Percentiles rank a stretch among this genome's conserved stretches.
These are phyloP conservation scores for Cladosporium sp. DNA, from an alignment of 2,329 filamentous ascomycete genomes.

Conservation along the genomic window DNA sequence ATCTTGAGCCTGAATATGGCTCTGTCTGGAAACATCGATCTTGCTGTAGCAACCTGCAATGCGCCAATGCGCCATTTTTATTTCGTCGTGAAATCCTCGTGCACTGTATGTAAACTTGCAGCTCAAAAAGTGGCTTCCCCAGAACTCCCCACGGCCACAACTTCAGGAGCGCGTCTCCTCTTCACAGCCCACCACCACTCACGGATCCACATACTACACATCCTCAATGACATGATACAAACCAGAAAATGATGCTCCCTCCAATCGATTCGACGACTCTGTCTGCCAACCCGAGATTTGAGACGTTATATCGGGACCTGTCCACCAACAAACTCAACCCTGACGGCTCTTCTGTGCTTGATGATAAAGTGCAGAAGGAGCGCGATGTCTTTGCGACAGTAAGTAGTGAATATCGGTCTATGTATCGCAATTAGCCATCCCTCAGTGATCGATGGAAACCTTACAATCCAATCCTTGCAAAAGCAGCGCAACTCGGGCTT, in stretches of 20 bases:
- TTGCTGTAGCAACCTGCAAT: neutral
- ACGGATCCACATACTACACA: neutral
- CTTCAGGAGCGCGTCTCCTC: neutral
- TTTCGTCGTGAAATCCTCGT: neutral
- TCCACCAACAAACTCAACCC: conserved; percentile 44
- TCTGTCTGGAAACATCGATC: neutral
- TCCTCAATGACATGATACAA: neutral
- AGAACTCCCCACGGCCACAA: neutral
- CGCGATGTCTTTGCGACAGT: conserved; percentile 43
- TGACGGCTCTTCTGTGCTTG: conserved; percentile 46
- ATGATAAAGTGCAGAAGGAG: conserved; percentile 43
- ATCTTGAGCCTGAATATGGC: neutral
- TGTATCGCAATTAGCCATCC: neutral
- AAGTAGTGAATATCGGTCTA: neutral
- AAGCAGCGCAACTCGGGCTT: neutral
- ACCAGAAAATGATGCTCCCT: conserved; percentile 39
- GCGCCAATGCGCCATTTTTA: neutral
- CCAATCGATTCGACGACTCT: conserved; percentile 41
- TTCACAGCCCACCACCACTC: neutral
- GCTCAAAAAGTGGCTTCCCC: neutral
- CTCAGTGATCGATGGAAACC: neutral
- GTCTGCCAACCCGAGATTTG: conserved; percentile 46
- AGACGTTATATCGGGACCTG: conserved; percentile 47
- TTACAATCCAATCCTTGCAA: neutral
- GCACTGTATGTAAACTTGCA: neutral